A percentile compares a stretch with the other conserved stretches of the same genome.
Evolutionary conservation across 1,284 basidiomycete species (phyloP).

Genomic region (Stygiomarasmius scandens): DNA sequence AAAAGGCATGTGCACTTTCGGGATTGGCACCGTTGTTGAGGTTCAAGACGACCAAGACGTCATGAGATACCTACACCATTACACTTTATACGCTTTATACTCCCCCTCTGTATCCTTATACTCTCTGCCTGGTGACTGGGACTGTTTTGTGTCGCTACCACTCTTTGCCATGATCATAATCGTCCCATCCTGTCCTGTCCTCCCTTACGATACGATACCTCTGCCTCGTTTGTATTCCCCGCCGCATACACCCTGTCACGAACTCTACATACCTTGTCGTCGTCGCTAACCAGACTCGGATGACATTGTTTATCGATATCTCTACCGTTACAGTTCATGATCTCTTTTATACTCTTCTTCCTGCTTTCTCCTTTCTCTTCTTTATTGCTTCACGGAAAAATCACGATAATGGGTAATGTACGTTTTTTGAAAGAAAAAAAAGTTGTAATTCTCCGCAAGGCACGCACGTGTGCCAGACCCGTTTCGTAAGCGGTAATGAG

Average conservation of each 20-base stretch:
- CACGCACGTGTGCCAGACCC: too few species aligned
- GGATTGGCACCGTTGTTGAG: constrained; percentile 84
- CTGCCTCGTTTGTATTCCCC: not conserved
- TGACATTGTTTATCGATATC: too few species aligned
- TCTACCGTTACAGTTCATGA: not conserved
- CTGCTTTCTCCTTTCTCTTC: not conserved
- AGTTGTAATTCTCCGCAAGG: too few species aligned
- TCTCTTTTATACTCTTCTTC: not conserved
- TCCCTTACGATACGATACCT: not conserved
- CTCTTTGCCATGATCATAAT: not conserved
- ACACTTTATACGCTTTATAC: not conserved
- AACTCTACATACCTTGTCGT: not conserved
- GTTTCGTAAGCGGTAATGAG: not conserved
- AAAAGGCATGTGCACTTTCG: constrained; percentile 81
- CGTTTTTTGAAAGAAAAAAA: not conserved
- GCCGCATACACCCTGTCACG: not conserved
- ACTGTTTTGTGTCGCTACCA: constrained; percentile 1
- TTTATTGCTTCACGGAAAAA: not conserved
- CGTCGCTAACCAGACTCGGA: not conserved
- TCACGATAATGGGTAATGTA: not conserved
- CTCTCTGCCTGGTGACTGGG: not conserved
- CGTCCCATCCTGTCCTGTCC: not conserved
- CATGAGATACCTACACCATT: not conserved
- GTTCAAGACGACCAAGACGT: constrained; percentile 61
- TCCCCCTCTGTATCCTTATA: constrained; percentile 3